These are phyloP conservation scores for Xylaria sp. DNA, from an alignment of 2,329 filamentous ascomycete species.

Conservation along the genomic window DNA sequence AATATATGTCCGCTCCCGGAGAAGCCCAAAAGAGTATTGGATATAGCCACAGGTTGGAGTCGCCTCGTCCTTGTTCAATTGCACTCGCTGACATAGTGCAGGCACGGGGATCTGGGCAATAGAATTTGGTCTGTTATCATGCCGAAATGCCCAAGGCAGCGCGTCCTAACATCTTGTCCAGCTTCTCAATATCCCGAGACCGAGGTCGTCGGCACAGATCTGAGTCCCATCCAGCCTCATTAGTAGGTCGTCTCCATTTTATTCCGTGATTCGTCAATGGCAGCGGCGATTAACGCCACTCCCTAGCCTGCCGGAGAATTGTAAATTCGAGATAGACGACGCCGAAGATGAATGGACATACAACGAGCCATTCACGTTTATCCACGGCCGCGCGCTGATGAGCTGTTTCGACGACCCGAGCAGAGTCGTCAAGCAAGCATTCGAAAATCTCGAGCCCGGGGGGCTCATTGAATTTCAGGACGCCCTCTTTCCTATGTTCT, in stretches of 20 bases:
- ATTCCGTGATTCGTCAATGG: background rate
- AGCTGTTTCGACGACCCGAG: slow-evolving; percentile 63
- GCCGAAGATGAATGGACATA: slow-evolving; percentile 63
- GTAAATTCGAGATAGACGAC: slow-evolving; percentile 66
- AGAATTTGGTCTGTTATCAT: slow-evolving; percentile 53
- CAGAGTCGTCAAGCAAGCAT: slow-evolving; percentile 59
- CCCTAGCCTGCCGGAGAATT: slow-evolving; percentile 61
- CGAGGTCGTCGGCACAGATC: slow-evolving; percentile 56
- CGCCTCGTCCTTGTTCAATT: background rate
- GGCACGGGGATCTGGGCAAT: slow-evolving; percentile 63
- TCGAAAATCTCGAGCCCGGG: slow-evolving; percentile 54
- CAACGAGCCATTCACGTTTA: slow-evolving; percentile 62
- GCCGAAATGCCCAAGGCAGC: background rate
- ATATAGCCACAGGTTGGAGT: slow-evolving; percentile 55
- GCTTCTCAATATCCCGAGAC: slow-evolving; percentile 55
- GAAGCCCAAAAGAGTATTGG: slow-evolving; percentile 56
- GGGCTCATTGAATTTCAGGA: slow-evolving; percentile 55
- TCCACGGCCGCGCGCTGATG: slow-evolving; percentile 63
- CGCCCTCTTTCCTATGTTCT: slow-evolving; percentile 47
- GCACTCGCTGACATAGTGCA: slow-evolving; percentile 32
- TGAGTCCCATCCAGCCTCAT: slow-evolving; percentile 59
- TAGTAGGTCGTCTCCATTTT: slow-evolving; percentile 43
- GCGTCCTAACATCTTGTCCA: slow-evolving; percentile 27
- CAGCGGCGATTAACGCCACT: slow-evolving; percentile 8
- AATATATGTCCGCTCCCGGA: slow-evolving; percentile 57